Evolutionary conservation across 1,139 yeast genomes (phyloP).

Genomic region (Hansenula lynferdii): DNA sequence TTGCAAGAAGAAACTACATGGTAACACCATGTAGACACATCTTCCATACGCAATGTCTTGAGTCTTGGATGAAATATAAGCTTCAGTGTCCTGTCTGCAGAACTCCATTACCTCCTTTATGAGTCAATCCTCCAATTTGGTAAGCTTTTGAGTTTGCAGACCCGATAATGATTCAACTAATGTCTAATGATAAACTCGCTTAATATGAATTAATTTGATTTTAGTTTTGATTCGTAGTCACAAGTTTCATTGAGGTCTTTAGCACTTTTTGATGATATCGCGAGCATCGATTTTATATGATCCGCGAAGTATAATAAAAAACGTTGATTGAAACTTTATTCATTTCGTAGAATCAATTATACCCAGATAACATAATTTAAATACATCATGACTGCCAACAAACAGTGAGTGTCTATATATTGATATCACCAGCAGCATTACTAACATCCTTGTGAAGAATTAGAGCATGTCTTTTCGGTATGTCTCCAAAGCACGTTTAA

Average conservation of each 20-base stretch:
- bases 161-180: background rate
- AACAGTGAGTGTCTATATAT: background rate
- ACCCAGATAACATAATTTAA: too few relatives aligned
- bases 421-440: too few relatives aligned
- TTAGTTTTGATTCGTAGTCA: too few relatives aligned
- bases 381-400: background rate
- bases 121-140: constrained; percentile 1
- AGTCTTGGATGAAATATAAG: constrained; percentile 90
- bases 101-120: constrained; percentile 74
- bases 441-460: background rate
- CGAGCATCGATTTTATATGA: too few relatives aligned
- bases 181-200: background rate
- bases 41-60: constrained; percentile 83
- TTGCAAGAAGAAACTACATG: constrained; percentile 55
- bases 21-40: constrained; percentile 90
- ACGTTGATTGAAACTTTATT: too few relatives aligned
- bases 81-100: constrained; percentile 94
- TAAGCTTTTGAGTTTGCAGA: background rate
- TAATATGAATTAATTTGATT: too few relatives aligned
- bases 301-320: too few relatives aligned
- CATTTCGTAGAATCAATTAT: too few relatives aligned
- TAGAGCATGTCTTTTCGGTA: constrained; percentile 82
- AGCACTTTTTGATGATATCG: too few relatives aligned
- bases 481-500: constrained; percentile 21
- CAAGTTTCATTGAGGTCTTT: too few relatives aligned